Evolutionary conservation across 2,329 filamentous ascomycete species (phyloP).

Genomic region (Phialophora tarda): DNA sequence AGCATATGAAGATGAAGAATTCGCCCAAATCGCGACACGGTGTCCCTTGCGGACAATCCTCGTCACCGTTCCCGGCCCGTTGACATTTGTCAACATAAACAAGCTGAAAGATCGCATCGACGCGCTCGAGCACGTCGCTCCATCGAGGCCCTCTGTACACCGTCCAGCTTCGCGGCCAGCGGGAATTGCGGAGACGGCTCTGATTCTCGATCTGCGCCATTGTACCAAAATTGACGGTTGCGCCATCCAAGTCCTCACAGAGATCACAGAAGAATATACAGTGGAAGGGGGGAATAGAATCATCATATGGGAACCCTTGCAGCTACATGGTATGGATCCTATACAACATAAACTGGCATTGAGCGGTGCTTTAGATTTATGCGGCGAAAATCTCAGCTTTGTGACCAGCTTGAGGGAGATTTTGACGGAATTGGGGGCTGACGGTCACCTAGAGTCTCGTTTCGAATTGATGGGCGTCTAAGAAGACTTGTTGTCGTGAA

Average conservation of each 20-base stretch:
- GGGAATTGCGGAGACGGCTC: neutral
- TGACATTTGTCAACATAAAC: neutral
- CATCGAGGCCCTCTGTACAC: too few species aligned
- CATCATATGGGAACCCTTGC: constrained; percentile 14
- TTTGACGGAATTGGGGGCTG: neutral
- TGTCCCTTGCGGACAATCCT: constrained; percentile 13
- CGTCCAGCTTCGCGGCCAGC: neutral
- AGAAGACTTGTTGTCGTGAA: neutral
- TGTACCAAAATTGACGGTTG: constrained; percentile 16
- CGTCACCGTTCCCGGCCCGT: constrained; percentile 1
- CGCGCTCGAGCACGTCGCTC: neutral
- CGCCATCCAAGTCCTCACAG: constrained; percentile 15
- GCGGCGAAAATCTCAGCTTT: neutral
- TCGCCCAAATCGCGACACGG: constrained; percentile 9
- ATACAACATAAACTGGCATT: neutral
- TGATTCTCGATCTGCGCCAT: constrained; percentile 18
- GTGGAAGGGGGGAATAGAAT: neutral
- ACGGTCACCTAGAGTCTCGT: neutral
- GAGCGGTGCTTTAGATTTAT: neutral
- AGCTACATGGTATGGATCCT: neutral
- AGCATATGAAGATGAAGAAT: neutral
- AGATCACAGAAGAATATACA: constrained; percentile 6
- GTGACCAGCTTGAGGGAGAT: constrained; percentile 11
- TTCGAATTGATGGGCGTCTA: constrained; percentile 8
- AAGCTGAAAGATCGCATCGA: constrained; percentile 14